phyloP scores from a whole-genome alignment of 2,329 filamentous ascomycete genomes.

The Blumeriella jaapii region DNA sequence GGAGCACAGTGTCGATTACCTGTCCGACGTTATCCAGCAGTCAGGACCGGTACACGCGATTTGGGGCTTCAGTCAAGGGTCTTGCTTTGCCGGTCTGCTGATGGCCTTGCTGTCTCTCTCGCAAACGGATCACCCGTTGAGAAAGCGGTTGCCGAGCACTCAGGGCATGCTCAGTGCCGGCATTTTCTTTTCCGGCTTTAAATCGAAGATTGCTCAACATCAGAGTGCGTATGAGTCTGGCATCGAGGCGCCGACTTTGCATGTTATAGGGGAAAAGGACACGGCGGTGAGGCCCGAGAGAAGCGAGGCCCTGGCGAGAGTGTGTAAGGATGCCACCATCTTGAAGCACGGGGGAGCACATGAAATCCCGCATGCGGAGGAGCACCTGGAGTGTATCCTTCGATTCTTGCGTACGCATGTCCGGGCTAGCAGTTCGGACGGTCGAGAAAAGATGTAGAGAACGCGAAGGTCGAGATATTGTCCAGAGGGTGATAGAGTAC shows the following conservation, averaged over 20 bases:
- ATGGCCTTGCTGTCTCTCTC: constrained; percentile 9
- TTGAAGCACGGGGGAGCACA: constrained; percentile 12
- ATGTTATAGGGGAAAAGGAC: constrained; percentile 11
- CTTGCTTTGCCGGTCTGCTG: constrained; percentile 11
- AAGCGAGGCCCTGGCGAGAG: constrained; percentile 7
- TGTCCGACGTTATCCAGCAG: constrained; percentile 7
- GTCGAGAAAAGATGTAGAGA: constrained; percentile 1
- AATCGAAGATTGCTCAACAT: constrained; percentile 10
- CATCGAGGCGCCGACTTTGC: constrained; percentile 10
- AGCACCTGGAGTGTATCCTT: constrained; percentile 6
- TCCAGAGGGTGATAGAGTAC: too few relatives aligned
- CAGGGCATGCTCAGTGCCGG: constrained; percentile 6
- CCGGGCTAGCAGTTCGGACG: background rate
- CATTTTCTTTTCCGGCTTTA: constrained; percentile 13
- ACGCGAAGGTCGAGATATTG: too few relatives aligned
- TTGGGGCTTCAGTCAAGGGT: constrained; percentile 14
- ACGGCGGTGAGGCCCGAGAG: constrained; percentile 6
- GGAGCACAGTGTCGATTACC: constrained; percentile 9
- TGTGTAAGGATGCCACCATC: constrained; percentile 3
- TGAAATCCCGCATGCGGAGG: constrained; percentile 7
- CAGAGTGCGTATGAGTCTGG: constrained; percentile 9
- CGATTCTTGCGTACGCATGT: constrained; percentile 7
- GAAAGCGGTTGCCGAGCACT: constrained; percentile 3
- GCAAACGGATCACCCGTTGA: constrained; percentile 6
- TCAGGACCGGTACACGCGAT: constrained; percentile 10